phyloP scores from a whole-genome alignment of 148 eudicot species.

The Dysphania ambrosioides region DNA sequence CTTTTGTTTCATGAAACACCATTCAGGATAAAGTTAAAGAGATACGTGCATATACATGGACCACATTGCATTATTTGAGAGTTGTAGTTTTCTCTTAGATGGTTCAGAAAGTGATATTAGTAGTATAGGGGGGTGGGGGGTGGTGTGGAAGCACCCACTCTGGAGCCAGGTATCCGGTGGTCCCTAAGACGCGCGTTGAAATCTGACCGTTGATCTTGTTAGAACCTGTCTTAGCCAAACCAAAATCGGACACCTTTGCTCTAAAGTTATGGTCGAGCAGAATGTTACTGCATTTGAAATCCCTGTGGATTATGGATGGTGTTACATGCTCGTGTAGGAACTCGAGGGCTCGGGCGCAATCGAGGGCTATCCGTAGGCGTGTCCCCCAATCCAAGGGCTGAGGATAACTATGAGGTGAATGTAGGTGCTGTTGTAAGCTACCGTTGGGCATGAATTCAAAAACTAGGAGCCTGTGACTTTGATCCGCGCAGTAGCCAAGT shows the following conservation, averaged over 20 bases:
- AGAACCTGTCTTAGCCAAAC: slow-evolving; percentile 82
- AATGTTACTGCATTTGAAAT: slow-evolving; percentile 73
- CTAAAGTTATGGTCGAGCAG: slow-evolving; percentile 69
- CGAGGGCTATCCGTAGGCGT: slow-evolving; percentile 81
- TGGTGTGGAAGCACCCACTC: slow-evolving; percentile 59
- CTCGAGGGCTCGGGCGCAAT: slow-evolving; percentile 89
- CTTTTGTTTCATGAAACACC: background rate
- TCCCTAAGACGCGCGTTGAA: slow-evolving; percentile 87
- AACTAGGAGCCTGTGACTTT: slow-evolving; percentile 69
- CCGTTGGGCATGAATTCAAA: slow-evolving; percentile 81
- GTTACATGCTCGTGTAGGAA: slow-evolving; percentile 75
- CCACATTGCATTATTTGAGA: slow-evolving; percentile 36
- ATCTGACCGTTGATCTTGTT: slow-evolving; percentile 83
- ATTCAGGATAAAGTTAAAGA: slow-evolving; percentile 13
- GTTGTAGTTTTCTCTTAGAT: slow-evolving; percentile 26
- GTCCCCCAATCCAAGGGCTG: slow-evolving; percentile 64
- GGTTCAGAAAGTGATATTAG: slow-evolving; percentile 28
- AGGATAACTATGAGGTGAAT: slow-evolving; percentile 29
- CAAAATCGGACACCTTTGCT: slow-evolving; percentile 85
- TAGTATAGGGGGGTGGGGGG: background rate
- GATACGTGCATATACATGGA: slow-evolving; percentile 16
- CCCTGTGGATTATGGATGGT: slow-evolving; percentile 81
- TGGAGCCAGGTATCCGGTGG: slow-evolving; percentile 93
- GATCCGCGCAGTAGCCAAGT: slow-evolving; percentile 93
- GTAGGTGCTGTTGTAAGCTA: slow-evolving; percentile 64